Base-by-base conservation (phyloP, 2,329 filamentous ascomycete genomes). In the Fusarium anthophilum region DNA sequence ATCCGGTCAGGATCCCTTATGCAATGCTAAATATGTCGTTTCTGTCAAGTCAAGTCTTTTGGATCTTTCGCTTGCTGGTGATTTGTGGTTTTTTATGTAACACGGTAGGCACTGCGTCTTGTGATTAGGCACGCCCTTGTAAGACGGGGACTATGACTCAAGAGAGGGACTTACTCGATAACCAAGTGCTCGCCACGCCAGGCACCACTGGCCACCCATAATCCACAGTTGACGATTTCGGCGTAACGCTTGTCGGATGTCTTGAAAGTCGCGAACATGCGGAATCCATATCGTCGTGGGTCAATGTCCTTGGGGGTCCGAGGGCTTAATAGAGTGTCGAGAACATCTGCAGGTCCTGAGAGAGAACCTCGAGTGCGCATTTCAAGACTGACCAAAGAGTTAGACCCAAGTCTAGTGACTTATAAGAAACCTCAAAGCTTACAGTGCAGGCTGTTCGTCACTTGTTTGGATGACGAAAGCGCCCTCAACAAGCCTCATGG, bases 131-230 rank as follows among this genome's bases (percentile, higher is more conserved):
- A 69, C 32, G 30, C 30, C 41, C 54, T 50, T 56, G 51, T 57
- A 63, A 56, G 35, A 43, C 48, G 55, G 43, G n/a, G n/a, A 44
- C 32, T 37, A 32, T 57, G 64, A 57, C 26, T 70, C 67, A 56
- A 48, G 28, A 59, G 41, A 32, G 24, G 35, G 54, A 80, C 83
- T 79, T 77, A 86, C 85, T 87, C 85, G 61, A 86, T 85, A 50
- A 87, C 81, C 63, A 87, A 79, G 75, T 86, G 84, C 28, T 84
- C 81, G 61, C 80, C 83, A 62, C 82, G 84, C 80, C 84, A 85
- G 76, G 86, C 84, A 55, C 85, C 86, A 76, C 85, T 86, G 12
- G 85, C 86, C 53, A 87, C 82, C 86, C 86, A 87, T 59, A 87
- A 80, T 10, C 85, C 86, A 76, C 84, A 86, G 76, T 87, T 87